These are phyloP conservation scores for Sisymbrium irio DNA, from an alignment of 345 rosid species.

Conservation along the genomic window DNA sequence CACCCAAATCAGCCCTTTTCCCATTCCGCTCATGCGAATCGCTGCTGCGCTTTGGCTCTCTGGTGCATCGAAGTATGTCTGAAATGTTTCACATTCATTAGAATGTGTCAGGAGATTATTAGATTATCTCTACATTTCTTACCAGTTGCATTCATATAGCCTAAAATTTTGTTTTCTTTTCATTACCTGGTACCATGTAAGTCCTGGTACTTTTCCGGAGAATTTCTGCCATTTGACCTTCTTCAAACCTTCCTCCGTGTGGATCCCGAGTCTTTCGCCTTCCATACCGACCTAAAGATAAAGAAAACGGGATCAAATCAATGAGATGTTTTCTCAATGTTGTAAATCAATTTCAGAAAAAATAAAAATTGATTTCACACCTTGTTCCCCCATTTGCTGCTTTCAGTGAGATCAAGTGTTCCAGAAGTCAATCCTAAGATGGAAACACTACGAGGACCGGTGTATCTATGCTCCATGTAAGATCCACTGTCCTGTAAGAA, in stretches of 20 bases:
- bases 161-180: background rate
- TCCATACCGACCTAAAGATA: slow-evolving; percentile 58
- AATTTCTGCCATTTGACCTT: slow-evolving; percentile 50
- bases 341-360: background rate
- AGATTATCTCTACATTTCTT: background rate
- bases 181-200: slow-evolving; percentile 89
- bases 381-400: slow-evolving; percentile 75
- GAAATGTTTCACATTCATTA: slow-evolving; percentile 20
- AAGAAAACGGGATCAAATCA: slow-evolving; percentile 3
- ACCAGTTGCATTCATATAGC: background rate
- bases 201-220: slow-evolving; percentile 37
- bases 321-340: background rate
- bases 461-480: slow-evolving; percentile 82
- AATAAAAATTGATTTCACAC: slow-evolving; percentile 30
- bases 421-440: slow-evolving; percentile 82
- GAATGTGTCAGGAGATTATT: background rate
- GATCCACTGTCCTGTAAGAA: slow-evolving; percentile 80
- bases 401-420: slow-evolving; percentile 63
- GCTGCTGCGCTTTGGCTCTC: slow-evolving; percentile 59
- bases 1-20: slow-evolving; percentile 82
- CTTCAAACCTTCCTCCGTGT: slow-evolving; percentile 48
- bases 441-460: slow-evolving; percentile 76
- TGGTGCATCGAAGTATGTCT: slow-evolving; percentile 72
- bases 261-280: slow-evolving; percentile 58
- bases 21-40: slow-evolving; percentile 57